Base-by-base conservation (phyloP, 2,329 filamentous ascomycete genomes). In the Rhexocercosporidium sp. region DNA sequence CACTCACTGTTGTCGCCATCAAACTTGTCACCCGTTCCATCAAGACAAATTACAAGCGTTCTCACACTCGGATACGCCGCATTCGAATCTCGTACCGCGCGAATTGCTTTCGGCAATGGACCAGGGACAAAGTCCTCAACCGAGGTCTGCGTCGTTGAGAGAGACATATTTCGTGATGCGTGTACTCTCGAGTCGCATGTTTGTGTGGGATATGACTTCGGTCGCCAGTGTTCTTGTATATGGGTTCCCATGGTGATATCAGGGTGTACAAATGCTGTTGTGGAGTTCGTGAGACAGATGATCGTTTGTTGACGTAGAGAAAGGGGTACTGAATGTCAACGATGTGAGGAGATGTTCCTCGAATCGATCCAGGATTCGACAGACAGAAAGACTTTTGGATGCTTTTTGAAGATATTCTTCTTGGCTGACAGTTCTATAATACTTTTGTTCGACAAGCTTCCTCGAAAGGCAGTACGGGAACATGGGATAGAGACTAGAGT, bases 11-110 rank as follows among this genome's bases (percentile, higher is more conserved):
- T 82, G 68, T 75, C 73, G 54, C 65, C 68, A 54, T 82, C 81
- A 71, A 82, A 82, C 66, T 80, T 77, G 65, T 82, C 81, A 31
- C 81, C 81, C 3, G 81, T 83, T 18, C 81, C 81, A 72, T 83
- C 81, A 0, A 82, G 77, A 67, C 59, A 62, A 18, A 62, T 53
- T 1, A 62, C 64, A 18, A 66, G 49, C 25, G 64, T 67, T 9
- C 66, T 39, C 8, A 47, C 62, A 20, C 16, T 25, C n/a, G 12
- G n/a, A 12, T 39, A 22, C 29, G 56, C 25, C 18, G 51, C 29
- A 31, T 51, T 47, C 6, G 66, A 64, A 22, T 65, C 49, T 25
- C 27, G 27, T 12, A 65, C 51, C 18, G 66, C 66, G 20, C 46
- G 62, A 46, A 62, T 71, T n/a, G 22, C 64, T 34, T 18, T 46